Base-by-base conservation (phyloP, 2,329 filamentous ascomycete genomes). In the Curvularia spicifera region DNA sequence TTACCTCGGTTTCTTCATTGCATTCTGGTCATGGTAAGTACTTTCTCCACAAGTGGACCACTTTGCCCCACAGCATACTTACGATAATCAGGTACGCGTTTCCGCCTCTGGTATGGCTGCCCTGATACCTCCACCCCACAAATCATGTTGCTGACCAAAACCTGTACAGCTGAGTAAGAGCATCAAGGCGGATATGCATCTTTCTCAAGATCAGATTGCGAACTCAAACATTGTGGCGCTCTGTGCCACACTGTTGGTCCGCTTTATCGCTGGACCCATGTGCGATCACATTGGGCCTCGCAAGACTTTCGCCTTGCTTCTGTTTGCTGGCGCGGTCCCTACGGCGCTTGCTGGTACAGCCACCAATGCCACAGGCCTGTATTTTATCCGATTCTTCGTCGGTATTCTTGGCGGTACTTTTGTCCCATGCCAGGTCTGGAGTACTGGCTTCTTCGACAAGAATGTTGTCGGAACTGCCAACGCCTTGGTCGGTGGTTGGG, bases 171-270 rank as follows among this genome's bases (percentile, higher is more conserved):
- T 77, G 43, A 70, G 67, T 51, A 67, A 76, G 63, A 91, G 91
- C 28, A 96, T 97, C 80, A 89, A 89, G 74, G 82, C 88, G 63
- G 91, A 97, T 72, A 84, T 97, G 33, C 75, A 87, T 51, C 86
- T 97, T 68, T 88, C 84, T 10, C 81, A 88, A 26, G 80, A 81
- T 33, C 84, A 97, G 75, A 83, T 97, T 52, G 87, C 89, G 67
- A 97, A 96, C 79, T 97, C 93, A 37, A 97, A 97, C 78, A 94
- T 97, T 60, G 85, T 95, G 57, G 93, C 92, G 5, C 82, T 97
- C 4, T 71, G 71, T 37, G 73, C 75, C 44, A 78, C 76, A 28
- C 81, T 96, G 15, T 77, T 96, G 31, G 86, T 97, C 35, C 90
- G 93, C 56, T 82, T 93, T 43, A 76, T 93, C 51, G 88, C 90